These are phyloP conservation scores for Zasmidium cellare DNA, from an alignment of 2,329 filamentous ascomycete genomes.

Conservation along the genomic window DNA sequence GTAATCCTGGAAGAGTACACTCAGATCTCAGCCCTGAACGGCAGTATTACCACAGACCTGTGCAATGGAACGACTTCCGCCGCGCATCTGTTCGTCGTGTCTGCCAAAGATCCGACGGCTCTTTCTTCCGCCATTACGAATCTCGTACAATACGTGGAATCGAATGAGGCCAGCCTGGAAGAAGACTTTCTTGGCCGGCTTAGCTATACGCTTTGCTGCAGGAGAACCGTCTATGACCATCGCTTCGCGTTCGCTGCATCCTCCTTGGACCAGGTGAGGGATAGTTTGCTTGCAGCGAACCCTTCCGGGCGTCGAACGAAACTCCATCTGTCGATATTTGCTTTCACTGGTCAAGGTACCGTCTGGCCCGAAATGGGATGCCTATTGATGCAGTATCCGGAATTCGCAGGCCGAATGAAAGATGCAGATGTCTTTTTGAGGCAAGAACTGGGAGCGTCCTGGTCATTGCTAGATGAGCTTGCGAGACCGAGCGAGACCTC, in stretches of 20 bases:
- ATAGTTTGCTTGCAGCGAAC: too few relatives aligned
- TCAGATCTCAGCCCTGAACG: too few relatives aligned
- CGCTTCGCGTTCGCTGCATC: slow-evolving; percentile 6
- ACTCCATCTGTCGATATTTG: too few relatives aligned
- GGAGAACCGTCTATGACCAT: slow-evolving; percentile 8
- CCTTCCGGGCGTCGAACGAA: too few relatives aligned
- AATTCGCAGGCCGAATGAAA: slow-evolving; percentile 2
- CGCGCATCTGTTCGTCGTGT: slow-evolving; percentile 12
- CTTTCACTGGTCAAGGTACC: slow-evolving; percentile 25
- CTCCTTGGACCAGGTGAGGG: neutral
- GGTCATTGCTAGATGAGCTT: slow-evolving; percentile 10
- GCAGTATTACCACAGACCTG: too few relatives aligned
- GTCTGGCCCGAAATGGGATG: slow-evolving; percentile 21
- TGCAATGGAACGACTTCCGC: too few relatives aligned
- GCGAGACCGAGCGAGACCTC: neutral
- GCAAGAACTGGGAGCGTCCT: neutral
- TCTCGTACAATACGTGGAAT: too few relatives aligned
- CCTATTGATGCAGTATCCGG: slow-evolving; percentile 21
- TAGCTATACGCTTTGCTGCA: slow-evolving; percentile 12
- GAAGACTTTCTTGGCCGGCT: neutral
- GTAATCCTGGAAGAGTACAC: slow-evolving; percentile 3
- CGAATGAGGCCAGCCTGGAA: slow-evolving; percentile 7
- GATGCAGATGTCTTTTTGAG: neutral
- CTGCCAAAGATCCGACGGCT: slow-evolving; percentile 14
- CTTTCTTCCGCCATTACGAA: too few relatives aligned